Percentiles rank a stretch among this genome's conserved stretches.
These are phyloP conservation scores for Ceratonia siliqua DNA, from an alignment of 306 rosid genomes.

Conservation along the genomic window DNA sequence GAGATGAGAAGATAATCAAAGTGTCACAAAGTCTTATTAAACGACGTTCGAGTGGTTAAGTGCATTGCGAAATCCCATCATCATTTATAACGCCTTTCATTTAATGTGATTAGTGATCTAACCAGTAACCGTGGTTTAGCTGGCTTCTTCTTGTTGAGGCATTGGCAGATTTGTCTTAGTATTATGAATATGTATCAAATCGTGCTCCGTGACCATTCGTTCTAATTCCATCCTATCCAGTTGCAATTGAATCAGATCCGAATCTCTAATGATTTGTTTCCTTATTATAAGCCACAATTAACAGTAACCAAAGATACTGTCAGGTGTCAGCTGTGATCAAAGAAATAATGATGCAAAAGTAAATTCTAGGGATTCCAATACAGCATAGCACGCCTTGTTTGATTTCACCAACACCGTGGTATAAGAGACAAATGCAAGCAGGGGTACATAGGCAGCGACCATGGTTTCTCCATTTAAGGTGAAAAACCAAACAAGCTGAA, in stretches of 20 bases:
- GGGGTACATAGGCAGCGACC: neutral
- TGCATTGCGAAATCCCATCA: neutral
- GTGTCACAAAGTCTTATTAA: too few relatives aligned
- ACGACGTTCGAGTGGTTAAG: neutral
- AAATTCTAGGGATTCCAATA: neutral
- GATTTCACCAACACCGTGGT: too few relatives aligned
- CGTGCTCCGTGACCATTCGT: too few relatives aligned
- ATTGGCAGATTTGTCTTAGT: neutral
- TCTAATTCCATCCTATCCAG: too few relatives aligned
- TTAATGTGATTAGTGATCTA: neutral
- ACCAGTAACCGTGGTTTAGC: neutral
- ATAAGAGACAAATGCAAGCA: neutral
- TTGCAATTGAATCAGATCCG: too few relatives aligned
- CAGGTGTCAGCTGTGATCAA: neutral
- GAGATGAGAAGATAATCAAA: too few relatives aligned
- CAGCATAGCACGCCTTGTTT: neutral
- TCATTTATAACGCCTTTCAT: neutral
- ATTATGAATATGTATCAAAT: too few relatives aligned
- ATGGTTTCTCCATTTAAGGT: constrained; percentile 15
- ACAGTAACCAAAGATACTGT: neutral
- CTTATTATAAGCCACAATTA: neutral
- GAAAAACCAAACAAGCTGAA: neutral
- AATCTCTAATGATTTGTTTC: neutral
- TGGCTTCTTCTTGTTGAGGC: neutral
- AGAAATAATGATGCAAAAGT: constrained; percentile 8